Conservation (phyloP, 108 stramenopile genomes). For the Aurantiochytrium sp. region DNA sequence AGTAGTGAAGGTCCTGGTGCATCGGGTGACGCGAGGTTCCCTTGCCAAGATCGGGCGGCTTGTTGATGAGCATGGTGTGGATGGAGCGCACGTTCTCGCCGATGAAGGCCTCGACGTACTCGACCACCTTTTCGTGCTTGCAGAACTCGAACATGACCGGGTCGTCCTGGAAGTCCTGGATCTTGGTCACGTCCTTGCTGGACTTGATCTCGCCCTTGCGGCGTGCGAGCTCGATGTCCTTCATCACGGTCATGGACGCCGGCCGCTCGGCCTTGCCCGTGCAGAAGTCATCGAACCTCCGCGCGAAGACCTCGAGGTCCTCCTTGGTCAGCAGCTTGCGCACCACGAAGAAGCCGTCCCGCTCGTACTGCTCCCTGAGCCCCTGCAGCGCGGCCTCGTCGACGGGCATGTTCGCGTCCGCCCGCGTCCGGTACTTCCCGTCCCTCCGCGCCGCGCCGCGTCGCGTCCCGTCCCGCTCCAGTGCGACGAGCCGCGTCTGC, state of each 20-base stretch:
- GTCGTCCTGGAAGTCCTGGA: constrained; percentile 11
- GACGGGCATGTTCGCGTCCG: too few relatives aligned
- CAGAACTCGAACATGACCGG: background rate
- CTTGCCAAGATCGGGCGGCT: background rate
- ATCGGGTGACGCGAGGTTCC: constrained; percentile 10
- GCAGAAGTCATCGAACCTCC: background rate
- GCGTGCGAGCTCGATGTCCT: background rate
- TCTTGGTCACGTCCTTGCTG: background rate
- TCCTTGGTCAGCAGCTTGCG: background rate
- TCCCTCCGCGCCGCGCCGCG: too few relatives aligned
- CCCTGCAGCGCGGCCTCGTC: background rate
- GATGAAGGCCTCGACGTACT: background rate
- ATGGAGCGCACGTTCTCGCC: background rate
- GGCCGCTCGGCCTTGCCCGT: background rate
- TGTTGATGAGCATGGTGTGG: constrained; percentile 28
- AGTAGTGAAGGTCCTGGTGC: constrained; percentile 17
- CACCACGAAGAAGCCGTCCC: constrained; percentile 12
- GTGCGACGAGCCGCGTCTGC: too few relatives aligned
- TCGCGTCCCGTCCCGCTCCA: too few relatives aligned
- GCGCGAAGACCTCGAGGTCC: background rate
- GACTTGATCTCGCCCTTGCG: background rate
- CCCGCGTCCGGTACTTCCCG: too few relatives aligned
- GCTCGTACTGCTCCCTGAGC: background rate
- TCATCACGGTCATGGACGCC: background rate
- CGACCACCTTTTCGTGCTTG: background rate